Conservation (phyloP, 768 basidiomycete species). For the Boletus speciosus region DNA sequence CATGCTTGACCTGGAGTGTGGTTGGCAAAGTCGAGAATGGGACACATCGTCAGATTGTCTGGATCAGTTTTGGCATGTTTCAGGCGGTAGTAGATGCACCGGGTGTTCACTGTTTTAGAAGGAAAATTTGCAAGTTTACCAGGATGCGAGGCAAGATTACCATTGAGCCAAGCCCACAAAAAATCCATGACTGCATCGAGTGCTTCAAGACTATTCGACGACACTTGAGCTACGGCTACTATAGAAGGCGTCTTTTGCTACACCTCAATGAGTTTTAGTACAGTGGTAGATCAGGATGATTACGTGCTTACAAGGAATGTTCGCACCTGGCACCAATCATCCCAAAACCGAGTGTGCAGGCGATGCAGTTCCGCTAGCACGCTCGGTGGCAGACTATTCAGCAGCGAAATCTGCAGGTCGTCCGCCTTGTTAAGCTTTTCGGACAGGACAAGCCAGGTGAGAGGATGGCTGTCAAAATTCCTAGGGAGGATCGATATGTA, state of each 20-base stretch:
- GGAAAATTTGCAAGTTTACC: constrained; percentile 3
- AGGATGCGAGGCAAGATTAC: constrained; percentile 36
- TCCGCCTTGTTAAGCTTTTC: constrained; percentile 11
- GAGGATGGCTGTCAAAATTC: constrained; percentile 74
- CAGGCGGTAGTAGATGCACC: constrained; percentile 75
- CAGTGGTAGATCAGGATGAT: not conserved
- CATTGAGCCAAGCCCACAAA: constrained; percentile 92
- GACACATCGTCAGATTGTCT: constrained; percentile 84
- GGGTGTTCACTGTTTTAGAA: constrained; percentile 72
- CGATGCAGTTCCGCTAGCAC: constrained; percentile 39
- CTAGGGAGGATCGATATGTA: constrained; percentile 78
- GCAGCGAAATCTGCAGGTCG: constrained; percentile 28
- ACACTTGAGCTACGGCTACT: not conserved
- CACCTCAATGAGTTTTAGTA: not conserved
- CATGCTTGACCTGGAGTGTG: constrained; percentile 48
- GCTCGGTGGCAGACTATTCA: constrained; percentile 48
- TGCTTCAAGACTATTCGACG: constrained; percentile 1
- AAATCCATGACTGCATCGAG: constrained; percentile 39
- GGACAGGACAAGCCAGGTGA: constrained; percentile 61
- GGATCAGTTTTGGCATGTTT: constrained; percentile 46
- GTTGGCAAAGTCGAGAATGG: constrained; percentile 90
- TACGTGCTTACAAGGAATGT: constrained; percentile 49
- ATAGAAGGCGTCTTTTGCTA: constrained; percentile 8
- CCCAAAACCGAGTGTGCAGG: constrained; percentile 46
- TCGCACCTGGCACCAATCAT: constrained; percentile 56